These are phyloP conservation scores for Crithidia fasciculata DNA, from an alignment of 208 protist genomes.

Conservation along the genomic window DNA sequence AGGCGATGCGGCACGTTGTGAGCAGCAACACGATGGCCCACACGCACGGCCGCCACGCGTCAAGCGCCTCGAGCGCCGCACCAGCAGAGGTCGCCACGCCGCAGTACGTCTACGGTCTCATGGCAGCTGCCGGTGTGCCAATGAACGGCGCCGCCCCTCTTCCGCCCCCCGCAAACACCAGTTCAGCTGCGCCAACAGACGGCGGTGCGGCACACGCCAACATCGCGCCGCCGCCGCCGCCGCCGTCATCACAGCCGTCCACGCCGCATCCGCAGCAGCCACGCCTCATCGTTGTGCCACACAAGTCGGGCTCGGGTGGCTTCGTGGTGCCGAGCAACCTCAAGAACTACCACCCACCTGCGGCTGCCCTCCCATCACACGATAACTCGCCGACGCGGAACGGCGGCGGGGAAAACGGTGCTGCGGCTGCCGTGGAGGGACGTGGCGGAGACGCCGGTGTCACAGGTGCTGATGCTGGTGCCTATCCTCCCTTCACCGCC, in stretches of 20 bases:
- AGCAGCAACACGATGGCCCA: constrained; percentile 35
- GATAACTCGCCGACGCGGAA: background rate
- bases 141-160: background rate
- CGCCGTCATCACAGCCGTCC: background rate
- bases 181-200: background rate
- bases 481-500: too few species aligned
- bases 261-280: constrained; percentile 15
- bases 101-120: constrained; percentile 36
- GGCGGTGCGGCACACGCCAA: too few species aligned
- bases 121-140: constrained; percentile 22
- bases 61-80: background rate
- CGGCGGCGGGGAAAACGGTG: background rate
- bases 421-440: too few species aligned
- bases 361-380: background rate
- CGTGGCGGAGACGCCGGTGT: too few species aligned
- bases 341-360: constrained; percentile 14
- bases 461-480: too few species aligned
- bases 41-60: constrained; percentile 14
- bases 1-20: constrained; percentile 23
- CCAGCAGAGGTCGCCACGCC: constrained; percentile 24
- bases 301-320: constrained; percentile 18
- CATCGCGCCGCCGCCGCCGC: background rate
- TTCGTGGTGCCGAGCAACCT: constrained; percentile 24
- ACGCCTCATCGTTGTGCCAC: constrained; percentile 24
- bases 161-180: constrained; percentile 1